Base-by-base conservation (phyloP, 805 yeast species). In the Helenozyma rhizophorensis region DNA sequence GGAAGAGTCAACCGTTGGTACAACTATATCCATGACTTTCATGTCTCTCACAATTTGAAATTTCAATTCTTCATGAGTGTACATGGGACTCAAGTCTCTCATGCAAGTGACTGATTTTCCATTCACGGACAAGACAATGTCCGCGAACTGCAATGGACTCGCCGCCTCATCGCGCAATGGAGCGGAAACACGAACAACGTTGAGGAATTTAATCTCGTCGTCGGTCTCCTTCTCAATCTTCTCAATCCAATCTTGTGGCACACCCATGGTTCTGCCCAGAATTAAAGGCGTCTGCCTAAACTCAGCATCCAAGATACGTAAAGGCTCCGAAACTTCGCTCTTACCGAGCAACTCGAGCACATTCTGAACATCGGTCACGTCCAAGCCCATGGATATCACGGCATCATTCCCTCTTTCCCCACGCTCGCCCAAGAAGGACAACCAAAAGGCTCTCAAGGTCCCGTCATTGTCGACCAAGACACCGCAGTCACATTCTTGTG, bases 181-280 rank as follows among this genome's bases (percentile, higher is more conserved):
- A 16, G 69, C 76, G 1, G 86, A 76, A 2, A 82, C 78, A 47
- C 90, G 74, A 9, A 78, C 68, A 9, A 84, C 90, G 12, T 77
- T 64, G 51, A 86, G 71, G 40, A 89, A 74, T 52, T 86, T 89
- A 27, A 81, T 68, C 48, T 84, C 78, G 49, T 83, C 86, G 16
- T 66, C 63, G 32, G 76, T 72, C 21, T 69, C 72, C 16, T 71
- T 66, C 54, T 85, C 95, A 52, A 85, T 71, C 40, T 67, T 69
- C 22, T 66, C 51, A 39, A 89, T 82, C 94, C 95, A 87, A 26
- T 76, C 76, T 46, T 84, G 90, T 0, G 93, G 76, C 14, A 88
- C 95, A n/a, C 95, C 95, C 50, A 85, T 72, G 27, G 84, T 74
- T 57, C 96, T 76, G 2, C 94, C 95, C 50, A 77, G 81, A 16